Percentiles rank a stretch among this genome's conserved stretches.
phyloP scores from a whole-genome alignment of 1,284 basidiomycete species.

The Pseudozyma flocculosa region DNA sequence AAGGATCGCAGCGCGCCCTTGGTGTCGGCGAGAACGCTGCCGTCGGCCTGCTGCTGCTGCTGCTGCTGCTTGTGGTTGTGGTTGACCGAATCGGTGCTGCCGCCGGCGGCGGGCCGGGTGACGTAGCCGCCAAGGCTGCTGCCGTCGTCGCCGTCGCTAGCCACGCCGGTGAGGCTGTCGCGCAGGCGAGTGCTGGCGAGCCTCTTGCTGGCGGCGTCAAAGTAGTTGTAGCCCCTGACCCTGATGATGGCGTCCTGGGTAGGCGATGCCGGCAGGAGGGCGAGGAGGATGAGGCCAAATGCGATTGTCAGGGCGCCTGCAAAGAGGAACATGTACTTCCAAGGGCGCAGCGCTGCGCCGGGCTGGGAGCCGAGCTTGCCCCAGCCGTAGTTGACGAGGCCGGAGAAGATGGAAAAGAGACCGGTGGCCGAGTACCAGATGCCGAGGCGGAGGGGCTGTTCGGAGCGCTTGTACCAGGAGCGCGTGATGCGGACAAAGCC shows the following conservation, averaged over 20 bases:
- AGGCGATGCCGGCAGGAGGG: constrained; percentile 61
- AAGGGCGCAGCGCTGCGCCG: constrained; percentile 57
- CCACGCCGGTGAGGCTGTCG: constrained; percentile 57
- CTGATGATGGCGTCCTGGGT: constrained; percentile 34
- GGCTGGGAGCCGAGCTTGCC: constrained; percentile 54
- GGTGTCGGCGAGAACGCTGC: no score
- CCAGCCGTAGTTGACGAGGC: constrained; percentile 62
- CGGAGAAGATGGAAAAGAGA: constrained; percentile 59
- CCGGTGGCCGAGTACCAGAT: constrained; percentile 64
- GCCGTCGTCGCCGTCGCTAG: constrained; percentile 50
- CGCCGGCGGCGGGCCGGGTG: no score
- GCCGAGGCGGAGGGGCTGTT: constrained; percentile 48
- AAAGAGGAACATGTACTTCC: constrained; percentile 63
- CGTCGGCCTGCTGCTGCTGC: no score
- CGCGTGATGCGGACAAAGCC: constrained; percentile 62
- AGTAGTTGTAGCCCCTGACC: constrained; percentile 39
- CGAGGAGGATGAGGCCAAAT: constrained; percentile 60
- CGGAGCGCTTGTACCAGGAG: constrained; percentile 61
- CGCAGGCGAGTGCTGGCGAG: constrained; percentile 57
- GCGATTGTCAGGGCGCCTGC: constrained; percentile 61
- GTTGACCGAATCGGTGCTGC: no score
- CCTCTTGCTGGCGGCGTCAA: constrained; percentile 28
- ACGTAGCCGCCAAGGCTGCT: background rate
- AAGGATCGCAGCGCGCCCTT: no score
- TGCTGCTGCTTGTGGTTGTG: no score